Base-by-base conservation (phyloP, 495 filamentous ascomycete genomes). In the Saxophila tyrrhenica region DNA sequence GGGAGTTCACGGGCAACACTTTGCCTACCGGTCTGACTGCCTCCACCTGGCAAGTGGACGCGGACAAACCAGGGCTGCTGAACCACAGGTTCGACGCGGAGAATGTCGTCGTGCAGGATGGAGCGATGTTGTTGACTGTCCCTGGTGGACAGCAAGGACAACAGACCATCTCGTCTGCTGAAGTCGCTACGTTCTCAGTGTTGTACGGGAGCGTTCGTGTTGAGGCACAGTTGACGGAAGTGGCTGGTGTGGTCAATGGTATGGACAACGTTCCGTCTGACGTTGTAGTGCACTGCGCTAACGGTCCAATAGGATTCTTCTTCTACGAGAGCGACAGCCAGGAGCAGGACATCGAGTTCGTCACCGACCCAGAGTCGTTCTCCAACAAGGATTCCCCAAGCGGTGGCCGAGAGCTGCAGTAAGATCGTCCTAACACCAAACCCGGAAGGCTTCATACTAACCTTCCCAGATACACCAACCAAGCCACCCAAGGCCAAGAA, bases 341-440 rank as follows among this genome's bases (percentile, higher is more conserved):
- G 13, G 29, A 35, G 29, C 13, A 5, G 5, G 29, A 35, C 29
- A 35, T 35, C 29, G 29, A 35, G 13, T 35, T 5, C 7, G 13
- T 35, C 29, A 61, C 57, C 9, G 50, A 35, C n/a, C n/a, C 45
- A 25, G n/a, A 22, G 11, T 50, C 50, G 38, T 21, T 39, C 17
- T 20, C 51, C 21, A 57, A 54, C 29, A 35, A 5, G 29, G 29
- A 35, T 13, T 35, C 29, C 29, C 29, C 29, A 35, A 35, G 29
- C 13, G 29, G 29, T 7, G 7, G 13, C 7, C 5, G 29, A 35
- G 29, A 35, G 29, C 29, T 35, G 29, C 29, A 35, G 29, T 35
- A 35, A 35, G 29, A n/a, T n/a, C n/a, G n/a, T n/a, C 29, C 29
- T 35, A 35, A 5, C 29, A 35, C 5, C n/a, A n/a, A n/a, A n/a